Conservation (phyloP, 495 filamentous ascomycete genomes). For the Polyplosphaeria fusca region DNA sequence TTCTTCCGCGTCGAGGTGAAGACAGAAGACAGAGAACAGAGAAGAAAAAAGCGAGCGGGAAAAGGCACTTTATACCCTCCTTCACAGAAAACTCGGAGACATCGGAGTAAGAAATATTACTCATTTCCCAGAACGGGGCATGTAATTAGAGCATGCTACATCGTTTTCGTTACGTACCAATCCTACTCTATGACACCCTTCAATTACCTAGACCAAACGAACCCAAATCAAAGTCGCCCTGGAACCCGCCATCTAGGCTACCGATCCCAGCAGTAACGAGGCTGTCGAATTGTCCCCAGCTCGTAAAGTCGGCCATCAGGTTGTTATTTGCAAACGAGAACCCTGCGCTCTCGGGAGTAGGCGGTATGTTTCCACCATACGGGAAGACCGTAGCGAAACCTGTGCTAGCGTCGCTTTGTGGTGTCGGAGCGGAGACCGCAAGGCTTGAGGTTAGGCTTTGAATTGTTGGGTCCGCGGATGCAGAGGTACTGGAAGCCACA, state of each 20-base stretch:
- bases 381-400: neutral
- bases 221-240: conserved; percentile 8
- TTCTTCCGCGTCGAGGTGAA: no score
- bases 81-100: no score
- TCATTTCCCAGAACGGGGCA: no score
- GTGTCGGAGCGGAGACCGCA: conserved; percentile 1
- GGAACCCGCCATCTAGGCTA: conserved; percentile 16
- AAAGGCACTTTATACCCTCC: no score
- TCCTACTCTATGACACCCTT: neutral
- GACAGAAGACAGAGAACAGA: no score
- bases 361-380: conserved; percentile 9
- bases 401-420: conserved; percentile 15
- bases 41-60: no score
- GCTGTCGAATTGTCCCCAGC: conserved; percentile 27
- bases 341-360: conserved; percentile 17
- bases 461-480: neutral
- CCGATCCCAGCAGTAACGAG: conserved; percentile 22
- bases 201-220: conserved; percentile 3
- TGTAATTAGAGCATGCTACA: no score
- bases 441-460: neutral
- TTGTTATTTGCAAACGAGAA: conserved; percentile 9
- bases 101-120: no score
- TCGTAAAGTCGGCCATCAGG: conserved; percentile 21
- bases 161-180: neutral
- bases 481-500: neutral